phyloP scores from a whole-genome alignment of 2,329 filamentous ascomycete species.

The Fusarium paranaense region DNA sequence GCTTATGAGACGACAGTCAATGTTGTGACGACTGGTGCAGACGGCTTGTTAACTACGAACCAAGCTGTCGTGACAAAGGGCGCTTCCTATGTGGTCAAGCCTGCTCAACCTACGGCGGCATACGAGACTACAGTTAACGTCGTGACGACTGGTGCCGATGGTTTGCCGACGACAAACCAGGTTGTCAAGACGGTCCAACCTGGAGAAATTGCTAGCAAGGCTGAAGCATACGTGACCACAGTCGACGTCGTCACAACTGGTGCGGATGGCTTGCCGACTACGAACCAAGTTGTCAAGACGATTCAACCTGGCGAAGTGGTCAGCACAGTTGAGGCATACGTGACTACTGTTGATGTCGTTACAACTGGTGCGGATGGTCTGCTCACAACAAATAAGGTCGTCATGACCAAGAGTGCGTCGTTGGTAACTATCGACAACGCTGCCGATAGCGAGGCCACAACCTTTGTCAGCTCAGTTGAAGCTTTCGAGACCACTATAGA shows the following conservation, averaged over 20 bases:
- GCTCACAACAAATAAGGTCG: neutral
- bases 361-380: neutral
- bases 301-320: neutral
- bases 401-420: neutral
- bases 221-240: neutral
- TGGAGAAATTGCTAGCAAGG: neutral
- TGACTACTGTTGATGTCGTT: neutral
- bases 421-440: neutral
- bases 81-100: neutral
- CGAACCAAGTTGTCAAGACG: neutral
- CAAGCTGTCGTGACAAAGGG: neutral
- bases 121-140: neutral
- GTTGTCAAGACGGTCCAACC: conserved; percentile 17
- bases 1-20: neutral
- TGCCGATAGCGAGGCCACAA: neutral
- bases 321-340: neutral
- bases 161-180: conserved; percentile 19
- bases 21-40: neutral
- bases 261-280: neutral
- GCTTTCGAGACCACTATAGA: conserved; percentile 27
- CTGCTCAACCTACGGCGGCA: neutral
- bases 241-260: neutral
- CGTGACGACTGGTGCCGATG: neutral
- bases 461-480: conserved; percentile 17
- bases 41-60: neutral